Evolutionary conservation across 1,139 yeast genomes (phyloP).

Genomic region (Yarrowia galli): DNA sequence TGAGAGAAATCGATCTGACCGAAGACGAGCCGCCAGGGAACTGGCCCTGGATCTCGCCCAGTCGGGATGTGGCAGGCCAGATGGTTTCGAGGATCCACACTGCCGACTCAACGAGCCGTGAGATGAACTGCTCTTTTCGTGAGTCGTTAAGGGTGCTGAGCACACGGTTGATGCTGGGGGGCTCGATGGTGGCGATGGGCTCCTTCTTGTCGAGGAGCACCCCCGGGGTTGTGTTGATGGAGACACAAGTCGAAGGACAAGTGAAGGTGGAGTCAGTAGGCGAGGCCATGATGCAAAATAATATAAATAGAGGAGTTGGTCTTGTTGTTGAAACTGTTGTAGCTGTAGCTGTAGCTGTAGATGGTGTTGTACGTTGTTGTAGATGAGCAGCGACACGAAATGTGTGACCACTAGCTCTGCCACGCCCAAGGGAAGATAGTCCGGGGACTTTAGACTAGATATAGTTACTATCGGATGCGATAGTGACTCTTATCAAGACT

Average conservation of each 20-base stretch:
- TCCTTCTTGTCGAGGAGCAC: conserved; percentile 33
- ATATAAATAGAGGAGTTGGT: conserved; percentile 5
- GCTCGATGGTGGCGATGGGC: conserved; percentile 14
- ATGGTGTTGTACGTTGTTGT: conserved; percentile 9
- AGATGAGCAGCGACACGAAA: conserved; percentile 21
- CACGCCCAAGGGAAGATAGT: conserved; percentile 15
- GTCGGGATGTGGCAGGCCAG: conserved; percentile 47
- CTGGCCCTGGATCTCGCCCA: conserved; percentile 37
- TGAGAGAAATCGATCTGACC: conserved; percentile 49
- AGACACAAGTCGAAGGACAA: conserved; percentile 37
- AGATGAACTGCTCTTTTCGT: conserved; percentile 45
- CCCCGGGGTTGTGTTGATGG: conserved; percentile 34
- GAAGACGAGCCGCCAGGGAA: conserved; percentile 39
- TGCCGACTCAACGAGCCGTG: conserved; percentile 51
- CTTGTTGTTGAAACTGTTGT: neutral
- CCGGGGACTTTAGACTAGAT: conserved; percentile 28
- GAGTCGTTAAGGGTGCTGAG: conserved; percentile 20
- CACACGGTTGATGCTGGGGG: conserved; percentile 33
- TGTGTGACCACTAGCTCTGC: conserved; percentile 20
- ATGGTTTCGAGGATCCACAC: conserved; percentile 50
- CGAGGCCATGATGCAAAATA: conserved; percentile 34
- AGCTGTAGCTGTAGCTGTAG: neutral
- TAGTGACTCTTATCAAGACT: conserved; percentile 38
- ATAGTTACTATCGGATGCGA: conserved; percentile 38
- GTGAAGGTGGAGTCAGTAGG: conserved; percentile 38